Percentiles rank a stretch among this genome's conserved stretches.
Evolutionary conservation across 2,329 filamentous ascomycete genomes (phyloP).

Genomic region (Fusarium tricinctum): DNA sequence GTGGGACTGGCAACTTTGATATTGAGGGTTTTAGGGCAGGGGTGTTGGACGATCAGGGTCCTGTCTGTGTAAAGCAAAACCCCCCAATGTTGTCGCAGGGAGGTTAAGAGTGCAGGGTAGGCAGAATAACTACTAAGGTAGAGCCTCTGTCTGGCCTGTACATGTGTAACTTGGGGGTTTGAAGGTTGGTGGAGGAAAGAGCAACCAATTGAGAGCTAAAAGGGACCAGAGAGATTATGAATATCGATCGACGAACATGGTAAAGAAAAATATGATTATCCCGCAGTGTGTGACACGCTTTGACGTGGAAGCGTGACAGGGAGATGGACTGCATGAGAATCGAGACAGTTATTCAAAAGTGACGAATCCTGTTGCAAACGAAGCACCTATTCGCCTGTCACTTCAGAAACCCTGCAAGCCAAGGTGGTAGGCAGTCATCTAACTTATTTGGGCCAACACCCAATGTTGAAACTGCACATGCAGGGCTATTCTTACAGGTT

Average conservation of each 20-base stretch:
- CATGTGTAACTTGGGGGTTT: not conserved
- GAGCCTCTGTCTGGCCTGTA: not conserved
- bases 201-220: not conserved
- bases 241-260: not conserved
- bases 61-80: conserved; percentile 23
- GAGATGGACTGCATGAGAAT: not conserved
- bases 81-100: conserved; percentile 35
- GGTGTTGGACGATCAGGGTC: conserved; percentile 22
- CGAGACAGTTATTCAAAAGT: not conserved
- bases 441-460: conserved; percentile 6
- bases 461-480: conserved; percentile 1
- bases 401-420: conserved; percentile 10
- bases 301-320: conserved; percentile 8
- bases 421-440: not conserved
- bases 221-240: not conserved
- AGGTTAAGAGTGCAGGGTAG: conserved; percentile 30
- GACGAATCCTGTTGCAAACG: not conserved
- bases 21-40: conserved; percentile 34
- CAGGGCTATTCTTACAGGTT: conserved; percentile 7
- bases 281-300: conserved; percentile 12
- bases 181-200: not conserved
- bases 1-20: conserved; percentile 21
- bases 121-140: not conserved
- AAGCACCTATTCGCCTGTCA: conserved; percentile 12
- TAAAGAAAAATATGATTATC: conserved; percentile 13